Conservation (phyloP, 208 protist species). For the Entamoeba nuttalli region DNA sequence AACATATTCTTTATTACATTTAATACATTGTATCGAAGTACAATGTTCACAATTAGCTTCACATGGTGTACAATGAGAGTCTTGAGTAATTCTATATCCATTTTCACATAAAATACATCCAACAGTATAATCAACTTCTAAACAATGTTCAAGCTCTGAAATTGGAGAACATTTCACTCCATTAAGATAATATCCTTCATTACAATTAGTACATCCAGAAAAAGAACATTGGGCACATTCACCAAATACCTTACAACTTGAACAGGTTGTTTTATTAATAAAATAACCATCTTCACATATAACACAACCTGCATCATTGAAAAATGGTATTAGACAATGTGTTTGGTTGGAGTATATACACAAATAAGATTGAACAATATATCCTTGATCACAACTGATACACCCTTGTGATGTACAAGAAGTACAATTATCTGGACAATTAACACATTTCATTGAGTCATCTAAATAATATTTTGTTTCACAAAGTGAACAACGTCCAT, state of each 20-base stretch:
- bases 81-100: not conserved
- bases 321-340: not conserved
- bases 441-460: not conserved
- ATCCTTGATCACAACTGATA: not conserved
- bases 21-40: not conserved
- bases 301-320: not conserved
- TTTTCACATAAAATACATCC: not conserved
- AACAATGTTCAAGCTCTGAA: not conserved
- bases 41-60: not conserved
- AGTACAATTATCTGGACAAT: not conserved
- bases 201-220: not conserved
- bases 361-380: not conserved
- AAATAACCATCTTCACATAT: not conserved
- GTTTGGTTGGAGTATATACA: not conserved
- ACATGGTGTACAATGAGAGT: no score
- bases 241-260: not conserved
- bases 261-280: not conserved
- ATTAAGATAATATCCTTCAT: not conserved
- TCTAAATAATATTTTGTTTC: not conserved
- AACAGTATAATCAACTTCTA: not conserved
- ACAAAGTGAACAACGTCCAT: not conserved
- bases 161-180: not conserved
- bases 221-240: not conserved
- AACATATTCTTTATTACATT: not conserved
- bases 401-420: not conserved